These are phyloP conservation scores for Mallotus repandus DNA, from an alignment of 441 rosid genomes.

Conservation along the genomic window DNA sequence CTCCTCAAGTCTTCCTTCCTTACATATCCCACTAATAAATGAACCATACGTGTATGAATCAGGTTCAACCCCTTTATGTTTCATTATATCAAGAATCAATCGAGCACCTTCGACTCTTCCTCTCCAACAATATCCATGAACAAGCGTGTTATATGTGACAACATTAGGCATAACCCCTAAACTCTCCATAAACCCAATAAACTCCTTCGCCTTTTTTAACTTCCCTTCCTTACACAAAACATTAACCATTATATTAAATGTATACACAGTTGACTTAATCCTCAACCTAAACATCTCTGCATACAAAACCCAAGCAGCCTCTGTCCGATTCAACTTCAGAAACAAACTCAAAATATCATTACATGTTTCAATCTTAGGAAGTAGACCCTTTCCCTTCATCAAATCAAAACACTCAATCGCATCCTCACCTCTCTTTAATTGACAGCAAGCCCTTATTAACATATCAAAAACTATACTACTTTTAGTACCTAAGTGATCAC, in stretches of 20 bases:
- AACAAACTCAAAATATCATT: constrained; percentile 60
- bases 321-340: constrained; percentile 51
- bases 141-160: constrained; percentile 72
- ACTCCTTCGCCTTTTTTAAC: constrained; percentile 75
- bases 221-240: constrained; percentile 90
- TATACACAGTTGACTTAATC: constrained; percentile 65
- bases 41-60: constrained; percentile 76
- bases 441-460: constrained; percentile 60
- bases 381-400: constrained; percentile 63
- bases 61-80: constrained; percentile 54
- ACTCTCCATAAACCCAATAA: constrained; percentile 61
- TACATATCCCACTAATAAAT: constrained; percentile 72
- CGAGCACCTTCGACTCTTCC: constrained; percentile 74
- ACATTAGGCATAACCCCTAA: constrained; percentile 67
- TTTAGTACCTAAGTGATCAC: constrained; percentile 42
- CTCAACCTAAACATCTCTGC: constrained; percentile 89
- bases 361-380: constrained; percentile 72
- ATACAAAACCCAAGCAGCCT: constrained; percentile 73
- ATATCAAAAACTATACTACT: constrained; percentile 57
- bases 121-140: constrained; percentile 65
- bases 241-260: constrained; percentile 87
- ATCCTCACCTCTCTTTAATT: constrained; percentile 53
- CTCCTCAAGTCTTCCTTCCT: constrained; percentile 63
- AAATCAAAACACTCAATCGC: constrained; percentile 60
- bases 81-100: constrained; percentile 59